Conservation (phyloP, 257 asterid species). For the Solanum gandarillasii region DNA sequence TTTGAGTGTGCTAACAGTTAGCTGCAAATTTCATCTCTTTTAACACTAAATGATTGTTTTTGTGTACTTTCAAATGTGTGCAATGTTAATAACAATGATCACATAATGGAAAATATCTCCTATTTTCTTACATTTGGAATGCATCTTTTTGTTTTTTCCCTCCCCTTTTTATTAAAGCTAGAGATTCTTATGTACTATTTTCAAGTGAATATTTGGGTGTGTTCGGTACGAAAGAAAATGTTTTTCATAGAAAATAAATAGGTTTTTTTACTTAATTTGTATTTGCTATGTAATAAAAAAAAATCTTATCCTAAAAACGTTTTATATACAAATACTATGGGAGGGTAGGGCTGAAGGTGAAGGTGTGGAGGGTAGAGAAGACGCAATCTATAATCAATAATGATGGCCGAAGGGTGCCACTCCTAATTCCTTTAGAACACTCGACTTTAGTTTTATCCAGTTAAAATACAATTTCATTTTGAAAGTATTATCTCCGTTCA, state of each 20-base stretch:
- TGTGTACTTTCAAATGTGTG: background rate
- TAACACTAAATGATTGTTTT: background rate
- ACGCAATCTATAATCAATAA: background rate
- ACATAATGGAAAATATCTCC: background rate
- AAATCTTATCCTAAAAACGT: background rate
- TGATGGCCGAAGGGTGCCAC: background rate
- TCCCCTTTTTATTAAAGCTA: background rate
- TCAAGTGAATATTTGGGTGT: background rate
- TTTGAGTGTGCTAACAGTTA: conserved; percentile 13
- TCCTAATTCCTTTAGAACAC: background rate
- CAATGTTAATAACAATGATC: background rate
- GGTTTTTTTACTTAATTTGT: background rate
- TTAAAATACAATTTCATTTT: background rate
- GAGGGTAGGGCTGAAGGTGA: background rate
- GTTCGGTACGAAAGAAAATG: background rate
- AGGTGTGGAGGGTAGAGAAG: background rate
- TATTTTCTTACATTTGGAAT: background rate
- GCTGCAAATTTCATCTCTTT: background rate
- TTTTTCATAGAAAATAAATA: background rate
- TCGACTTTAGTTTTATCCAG: background rate
- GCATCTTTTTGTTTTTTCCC: too few species aligned
- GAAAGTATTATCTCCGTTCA: background rate
- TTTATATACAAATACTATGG: background rate
- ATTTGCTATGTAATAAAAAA: background rate
- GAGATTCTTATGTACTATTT: background rate